Percentiles rank a stretch among this genome's conserved stretches.
phyloP scores from a whole-genome alignment of 2,329 filamentous ascomycete species.

The Paradendryphiella salina region DNA sequence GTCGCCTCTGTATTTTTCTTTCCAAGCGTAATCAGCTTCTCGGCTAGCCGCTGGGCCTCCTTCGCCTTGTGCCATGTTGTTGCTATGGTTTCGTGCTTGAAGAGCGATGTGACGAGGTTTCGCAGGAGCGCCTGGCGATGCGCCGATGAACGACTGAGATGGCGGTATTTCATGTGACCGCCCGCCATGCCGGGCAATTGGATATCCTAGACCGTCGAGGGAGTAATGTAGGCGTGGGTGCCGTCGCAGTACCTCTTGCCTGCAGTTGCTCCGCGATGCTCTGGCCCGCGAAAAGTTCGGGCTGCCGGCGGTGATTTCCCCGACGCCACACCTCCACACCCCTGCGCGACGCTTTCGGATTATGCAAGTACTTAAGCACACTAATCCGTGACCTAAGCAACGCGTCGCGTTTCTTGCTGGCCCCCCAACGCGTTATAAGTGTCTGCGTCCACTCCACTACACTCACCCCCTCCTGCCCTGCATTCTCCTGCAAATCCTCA shows the following conservation, averaged over 20 bases:
- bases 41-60: slow-evolving; percentile 89
- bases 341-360: slow-evolving; percentile 6
- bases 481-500: slow-evolving; percentile 26
- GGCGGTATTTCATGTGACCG: slow-evolving; percentile 82
- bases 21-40: slow-evolving; percentile 90
- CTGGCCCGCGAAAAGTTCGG: slow-evolving; percentile 32
- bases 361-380: slow-evolving; percentile 32
- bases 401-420: neutral
- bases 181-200: slow-evolving; percentile 69
- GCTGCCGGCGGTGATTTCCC: slow-evolving; percentile 23
- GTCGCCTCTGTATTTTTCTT: slow-evolving; percentile 90
- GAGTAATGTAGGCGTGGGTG: slow-evolving; percentile 11
- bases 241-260: slow-evolving; percentile 6
- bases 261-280: no score
- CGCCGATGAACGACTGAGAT: slow-evolving; percentile 80
- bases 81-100: slow-evolving; percentile 88
- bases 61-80: slow-evolving; percentile 98
- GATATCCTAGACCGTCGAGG: slow-evolving; percentile 2
- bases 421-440: slow-evolving; percentile 36
- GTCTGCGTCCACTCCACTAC: slow-evolving; percentile 2
- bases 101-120: slow-evolving; percentile 92
- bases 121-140: slow-evolving; percentile 91
- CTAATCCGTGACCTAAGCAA: slow-evolving; percentile 21
- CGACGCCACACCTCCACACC: slow-evolving; percentile 17
- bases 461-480: slow-evolving; percentile 26